Evolutionary conservation across 371 early-diverging fungal genomes (phyloP).

Genomic region (Entomophthora muscae): DNA sequence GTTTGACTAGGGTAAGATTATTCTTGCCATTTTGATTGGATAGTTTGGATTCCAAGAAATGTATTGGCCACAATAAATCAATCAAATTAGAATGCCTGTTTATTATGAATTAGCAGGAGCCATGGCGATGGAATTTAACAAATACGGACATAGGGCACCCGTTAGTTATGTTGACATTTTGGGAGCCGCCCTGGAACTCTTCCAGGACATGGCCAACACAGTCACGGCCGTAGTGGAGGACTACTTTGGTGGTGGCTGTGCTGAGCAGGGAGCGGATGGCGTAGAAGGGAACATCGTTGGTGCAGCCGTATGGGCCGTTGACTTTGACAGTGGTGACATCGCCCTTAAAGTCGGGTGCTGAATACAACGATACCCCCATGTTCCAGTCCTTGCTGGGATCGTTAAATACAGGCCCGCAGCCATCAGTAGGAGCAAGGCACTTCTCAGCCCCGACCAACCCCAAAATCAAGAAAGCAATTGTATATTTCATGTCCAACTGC

Average conservation of each 20-base stretch:
- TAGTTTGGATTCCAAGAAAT: too few relatives aligned
- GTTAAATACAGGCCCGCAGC: not conserved
- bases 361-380: not conserved
- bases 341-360: conserved; percentile 1
- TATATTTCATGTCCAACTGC: too few relatives aligned
- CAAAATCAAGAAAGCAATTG: too few relatives aligned
- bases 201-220: conserved; percentile 3
- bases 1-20: too few relatives aligned
- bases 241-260: not conserved
- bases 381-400: not conserved
- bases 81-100: too few relatives aligned
- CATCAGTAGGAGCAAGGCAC: not conserved
- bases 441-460: too few relatives aligned
- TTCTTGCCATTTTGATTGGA: too few relatives aligned
- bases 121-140: not conserved
- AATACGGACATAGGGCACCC: not conserved
- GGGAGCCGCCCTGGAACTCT: not conserved
- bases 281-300: not conserved
- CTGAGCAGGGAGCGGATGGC: not conserved
- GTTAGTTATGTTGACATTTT: not conserved
- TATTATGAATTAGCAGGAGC: conserved; percentile 6
- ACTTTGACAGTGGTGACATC: not conserved
- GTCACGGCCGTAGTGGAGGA: conserved; percentile 1
- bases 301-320: not conserved
- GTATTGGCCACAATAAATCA: too few relatives aligned